phyloP scores from a whole-genome alignment of 176 grass and related monocot genomes.

The Microstegium vimineum region DNA sequence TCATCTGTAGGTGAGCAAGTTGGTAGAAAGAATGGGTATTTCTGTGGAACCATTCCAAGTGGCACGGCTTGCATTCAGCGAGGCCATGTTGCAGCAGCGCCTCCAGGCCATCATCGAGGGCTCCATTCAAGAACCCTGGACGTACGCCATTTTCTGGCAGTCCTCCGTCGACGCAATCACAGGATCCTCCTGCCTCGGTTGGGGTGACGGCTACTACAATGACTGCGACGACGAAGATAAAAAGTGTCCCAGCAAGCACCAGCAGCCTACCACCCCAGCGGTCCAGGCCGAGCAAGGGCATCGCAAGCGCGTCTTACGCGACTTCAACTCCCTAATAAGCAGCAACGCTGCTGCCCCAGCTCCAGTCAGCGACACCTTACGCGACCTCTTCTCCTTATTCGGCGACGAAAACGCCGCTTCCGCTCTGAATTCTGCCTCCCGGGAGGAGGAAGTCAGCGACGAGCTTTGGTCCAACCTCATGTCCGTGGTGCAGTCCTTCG shows the following conservation, averaged over 20 bases:
- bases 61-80: constrained; percentile 15
- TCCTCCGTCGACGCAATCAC: constrained; percentile 43
- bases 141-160: constrained; percentile 93
- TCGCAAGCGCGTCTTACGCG: constrained; percentile 32
- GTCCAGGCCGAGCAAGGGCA: constrained; percentile 66
- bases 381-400: too few relatives aligned
- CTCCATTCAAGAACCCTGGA: constrained; percentile 47
- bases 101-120: constrained; percentile 73
- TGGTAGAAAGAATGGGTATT: too few relatives aligned
- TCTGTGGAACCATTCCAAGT: too few relatives aligned
- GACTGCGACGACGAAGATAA: constrained; percentile 67
- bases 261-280: constrained; percentile 31
- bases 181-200: constrained; percentile 56
- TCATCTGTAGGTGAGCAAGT: too few relatives aligned
- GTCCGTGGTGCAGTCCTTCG: too few relatives aligned
- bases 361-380: too few relatives aligned
- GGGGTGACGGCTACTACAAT: constrained; percentile 93
- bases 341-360: too few relatives aligned
- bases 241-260: constrained; percentile 33
- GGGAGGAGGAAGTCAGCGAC: too few relatives aligned
- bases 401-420: too few relatives aligned
- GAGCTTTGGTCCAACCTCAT: too few relatives aligned
- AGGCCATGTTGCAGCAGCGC: constrained; percentile 65
- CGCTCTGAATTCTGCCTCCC: too few relatives aligned
- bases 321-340: too few relatives aligned